Base-by-base conservation (phyloP, 1,139 yeast genomes). In the Yamadazyma sp. region DNA sequence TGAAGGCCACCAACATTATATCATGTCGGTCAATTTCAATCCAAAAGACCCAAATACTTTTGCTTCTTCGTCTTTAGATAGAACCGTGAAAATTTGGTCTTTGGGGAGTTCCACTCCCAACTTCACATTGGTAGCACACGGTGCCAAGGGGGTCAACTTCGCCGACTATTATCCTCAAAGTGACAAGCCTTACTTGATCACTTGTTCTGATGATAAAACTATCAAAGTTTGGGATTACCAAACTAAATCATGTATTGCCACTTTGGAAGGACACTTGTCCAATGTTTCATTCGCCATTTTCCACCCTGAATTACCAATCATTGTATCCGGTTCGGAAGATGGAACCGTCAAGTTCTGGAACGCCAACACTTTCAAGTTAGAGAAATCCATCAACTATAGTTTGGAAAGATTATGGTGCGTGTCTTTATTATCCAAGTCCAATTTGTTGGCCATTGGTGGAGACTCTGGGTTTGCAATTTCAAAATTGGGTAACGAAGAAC, bases 351-450 rank as follows among this genome's bases (percentile, higher is more conserved):
- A 85, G 53, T 76, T 85, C 57, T 85, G 94, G 94, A 84, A 82
- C 58, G 71, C 91, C 24, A 81, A 81, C 55, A 84, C 94, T 18
- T 85, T 84, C 61, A 84, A 83, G 59, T 76, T 91, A 52, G 98
- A 92, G 65, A 91, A 89, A 64, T 83, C 96, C 4, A 72, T 92
- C 50, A 89, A 88, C 63, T 84, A 87, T 59, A 89, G 96, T 39
- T 75, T 92, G 59, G 98, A 92, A 64, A 81, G 99, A 58, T 95
- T 94, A 37, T 92, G 99, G 99, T 91, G 98, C 74, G 81, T 87
- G 43, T 80, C 92, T 29, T 70, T 87, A 41, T 82, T 84, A 54
- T 83, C 83, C 48, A 82, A 83, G 46, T 77, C 92, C 24, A 89
- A 88, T 58, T 73, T 87, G 46, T 75, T 92, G 48, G 95, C 96